A percentile compares a stretch with the other conserved stretches of the same genome.
Conservation (phyloP, 1,284 basidiomycete species). For the Apiotrichum brassicae region DNA sequence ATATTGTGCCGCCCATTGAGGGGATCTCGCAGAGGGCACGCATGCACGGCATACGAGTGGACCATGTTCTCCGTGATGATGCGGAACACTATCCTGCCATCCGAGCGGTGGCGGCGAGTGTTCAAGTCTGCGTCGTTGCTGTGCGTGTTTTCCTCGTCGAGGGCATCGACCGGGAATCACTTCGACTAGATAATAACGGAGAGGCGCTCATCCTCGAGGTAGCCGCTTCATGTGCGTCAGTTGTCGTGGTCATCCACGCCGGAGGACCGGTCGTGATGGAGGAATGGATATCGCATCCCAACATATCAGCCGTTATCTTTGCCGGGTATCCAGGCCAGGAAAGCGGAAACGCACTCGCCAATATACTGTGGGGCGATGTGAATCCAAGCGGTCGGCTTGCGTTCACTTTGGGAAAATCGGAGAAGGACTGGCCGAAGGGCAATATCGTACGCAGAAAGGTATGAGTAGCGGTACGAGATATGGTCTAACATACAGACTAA, state of each 20-base stretch:
- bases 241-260: slow-evolving; percentile 72
- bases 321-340: slow-evolving; percentile 64
- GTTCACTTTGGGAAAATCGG: slow-evolving; percentile 48
- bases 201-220: slow-evolving; percentile 65
- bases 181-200: slow-evolving; percentile 41
- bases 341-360: slow-evolving; percentile 64
- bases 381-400: slow-evolving; percentile 63
- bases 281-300: slow-evolving; percentile 44
- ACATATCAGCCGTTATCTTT: slow-evolving; percentile 65
- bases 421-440: slow-evolving; percentile 45
- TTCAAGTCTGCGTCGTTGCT: slow-evolving; percentile 49
- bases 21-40: slow-evolving; percentile 36
- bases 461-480: slow-evolving; percentile 14
- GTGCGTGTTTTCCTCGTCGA: slow-evolving; percentile 46
- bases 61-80: slow-evolving; percentile 39
- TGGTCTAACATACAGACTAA: slow-evolving; percentile 6
- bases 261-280: slow-evolving; percentile 45
- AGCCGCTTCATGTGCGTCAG: slow-evolving; percentile 57
- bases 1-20: slow-evolving; percentile 43
- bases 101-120: slow-evolving; percentile 28
- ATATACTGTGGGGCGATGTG: slow-evolving; percentile 68
- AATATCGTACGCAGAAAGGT: slow-evolving; percentile 40
- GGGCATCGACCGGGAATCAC: slow-evolving; percentile 43
- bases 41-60: slow-evolving; percentile 28
- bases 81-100: slow-evolving; percentile 28